phyloP scores from a whole-genome alignment of 306 rosid species.

The Comarum palustre region DNA sequence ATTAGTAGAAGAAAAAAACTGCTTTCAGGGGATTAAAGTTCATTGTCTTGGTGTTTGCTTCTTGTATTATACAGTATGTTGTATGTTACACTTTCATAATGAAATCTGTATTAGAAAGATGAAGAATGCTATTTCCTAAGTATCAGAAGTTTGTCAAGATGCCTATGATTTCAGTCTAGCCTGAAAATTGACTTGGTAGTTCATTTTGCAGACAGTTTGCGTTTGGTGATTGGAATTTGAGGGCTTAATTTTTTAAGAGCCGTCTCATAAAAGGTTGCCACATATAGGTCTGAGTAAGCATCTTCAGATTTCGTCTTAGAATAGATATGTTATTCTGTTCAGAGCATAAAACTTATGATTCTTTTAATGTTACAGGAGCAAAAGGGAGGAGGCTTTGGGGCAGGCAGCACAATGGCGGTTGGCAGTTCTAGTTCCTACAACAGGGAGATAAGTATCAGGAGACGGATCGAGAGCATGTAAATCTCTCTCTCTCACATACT shows the following conservation, averaged over 20 bases:
- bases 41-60: background rate
- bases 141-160: too few relatives aligned
- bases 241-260: background rate
- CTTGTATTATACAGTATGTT: background rate
- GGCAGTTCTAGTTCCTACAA: constrained; percentile 55
- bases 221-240: background rate
- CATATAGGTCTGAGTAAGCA: background rate
- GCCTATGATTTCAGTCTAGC: too few relatives aligned
- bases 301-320: background rate
- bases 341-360: too few relatives aligned
- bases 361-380: constrained; percentile 19
- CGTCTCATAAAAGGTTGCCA: background rate
- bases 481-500: constrained; percentile 1
- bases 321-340: background rate
- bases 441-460: constrained; percentile 70
- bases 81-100: background rate
- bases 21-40: too few relatives aligned
- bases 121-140: too few relatives aligned
- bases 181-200: background rate
- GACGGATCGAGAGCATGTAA: constrained; percentile 81
- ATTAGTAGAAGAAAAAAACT: too few relatives aligned
- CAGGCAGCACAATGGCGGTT: constrained; percentile 47
- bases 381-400: constrained; percentile 3
- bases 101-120: too few relatives aligned
- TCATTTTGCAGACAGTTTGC: background rate